Percentiles rank a stretch among this genome's conserved stretches.
These are phyloP conservation scores for Wickerhamomyces hampshirensis DNA, from an alignment of 805 yeast species.

Conservation along the genomic window DNA sequence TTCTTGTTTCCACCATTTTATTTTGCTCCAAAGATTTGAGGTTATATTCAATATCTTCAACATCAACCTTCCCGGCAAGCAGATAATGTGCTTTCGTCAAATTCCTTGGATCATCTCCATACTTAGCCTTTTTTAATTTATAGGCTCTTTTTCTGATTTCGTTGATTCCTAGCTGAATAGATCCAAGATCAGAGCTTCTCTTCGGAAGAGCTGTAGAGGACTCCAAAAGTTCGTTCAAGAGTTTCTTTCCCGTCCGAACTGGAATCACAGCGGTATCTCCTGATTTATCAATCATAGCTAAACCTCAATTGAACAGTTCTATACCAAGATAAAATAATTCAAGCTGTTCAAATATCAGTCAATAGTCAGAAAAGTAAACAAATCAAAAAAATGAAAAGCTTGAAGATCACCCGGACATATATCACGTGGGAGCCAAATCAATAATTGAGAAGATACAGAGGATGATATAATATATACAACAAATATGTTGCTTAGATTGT, in stretches of 20 bases:
- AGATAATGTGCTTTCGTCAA: slow-evolving; percentile 80
- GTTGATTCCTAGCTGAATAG: slow-evolving; percentile 72
- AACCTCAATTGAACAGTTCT: no score
- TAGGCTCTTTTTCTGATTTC: slow-evolving; percentile 72
- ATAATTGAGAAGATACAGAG: no score
- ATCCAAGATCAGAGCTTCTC: slow-evolving; percentile 61
- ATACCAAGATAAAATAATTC: no score
- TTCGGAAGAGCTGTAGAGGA: slow-evolving; percentile 72
- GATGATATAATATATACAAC: no score
- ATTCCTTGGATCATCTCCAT: slow-evolving; percentile 28
- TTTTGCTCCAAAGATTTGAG: slow-evolving; percentile 35
- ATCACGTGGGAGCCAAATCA: no score
- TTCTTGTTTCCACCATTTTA: slow-evolving; percentile 26
- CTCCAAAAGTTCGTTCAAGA: slow-evolving; percentile 69
- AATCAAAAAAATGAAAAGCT: no score
- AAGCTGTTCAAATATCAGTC: no score
- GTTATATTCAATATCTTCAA: slow-evolving; percentile 73
- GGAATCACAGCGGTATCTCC: slow-evolving; percentile 6
- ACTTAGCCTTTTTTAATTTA: slow-evolving; percentile 45
- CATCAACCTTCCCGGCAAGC: slow-evolving; percentile 83
- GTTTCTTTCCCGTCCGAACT: slow-evolving; percentile 20
- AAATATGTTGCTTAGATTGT: no score
- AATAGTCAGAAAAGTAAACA: no score
- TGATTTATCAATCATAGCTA: no score
- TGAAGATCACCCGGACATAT: no score